Percentiles rank a stretch among this genome's conserved stretches.
These are phyloP conservation scores for Cutaneotrichosporon dermatis DNA, from an alignment of 1,284 basidiomycete genomes.

Conservation along the genomic window DNA sequence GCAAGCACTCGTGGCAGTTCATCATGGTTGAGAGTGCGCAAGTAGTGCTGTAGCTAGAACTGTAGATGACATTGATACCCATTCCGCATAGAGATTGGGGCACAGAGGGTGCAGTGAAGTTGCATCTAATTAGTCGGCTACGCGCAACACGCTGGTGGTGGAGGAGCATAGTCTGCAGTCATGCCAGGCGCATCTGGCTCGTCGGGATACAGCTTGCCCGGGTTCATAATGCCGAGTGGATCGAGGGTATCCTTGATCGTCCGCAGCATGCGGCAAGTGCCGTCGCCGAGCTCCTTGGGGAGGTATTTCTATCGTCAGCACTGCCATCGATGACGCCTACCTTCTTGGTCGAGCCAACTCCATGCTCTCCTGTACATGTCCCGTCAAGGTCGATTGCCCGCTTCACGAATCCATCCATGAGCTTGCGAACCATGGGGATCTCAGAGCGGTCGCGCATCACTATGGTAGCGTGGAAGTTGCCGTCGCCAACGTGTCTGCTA, in stretches of 20 bases:
- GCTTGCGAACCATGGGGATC: conserved; percentile 6
- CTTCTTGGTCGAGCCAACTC: conserved; percentile 72
- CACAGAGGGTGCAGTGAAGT: no score
- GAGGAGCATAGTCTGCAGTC: neutral
- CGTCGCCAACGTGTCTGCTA: conserved; percentile 69
- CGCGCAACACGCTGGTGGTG: neutral
- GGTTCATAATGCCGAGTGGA: conserved; percentile 71
- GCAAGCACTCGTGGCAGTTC: conserved; percentile 40
- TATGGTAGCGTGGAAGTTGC: conserved; percentile 51
- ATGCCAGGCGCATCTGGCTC: conserved; percentile 7
- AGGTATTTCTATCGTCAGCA: conserved; percentile 48
- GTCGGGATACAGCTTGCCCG: conserved; percentile 57
- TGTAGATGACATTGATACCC: no score
- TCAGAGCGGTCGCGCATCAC: conserved; percentile 18
- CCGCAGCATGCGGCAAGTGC: conserved; percentile 70
- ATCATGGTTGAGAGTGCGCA: neutral
- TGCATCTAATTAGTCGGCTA: neutral
- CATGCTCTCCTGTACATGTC: conserved; percentile 63
- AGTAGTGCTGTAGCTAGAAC: neutral
- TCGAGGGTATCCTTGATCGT: conserved; percentile 67
- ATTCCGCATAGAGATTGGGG: no score
- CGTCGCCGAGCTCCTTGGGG: conserved; percentile 64
- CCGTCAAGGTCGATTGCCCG: conserved; percentile 40
- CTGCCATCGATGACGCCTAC: neutral
- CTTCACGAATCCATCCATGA: conserved; percentile 10